Percentiles rank a stretch among this genome's conserved stretches.
Evolutionary conservation across 345 rosid species (phyloP).

Genomic region (Salix brachista): DNA sequence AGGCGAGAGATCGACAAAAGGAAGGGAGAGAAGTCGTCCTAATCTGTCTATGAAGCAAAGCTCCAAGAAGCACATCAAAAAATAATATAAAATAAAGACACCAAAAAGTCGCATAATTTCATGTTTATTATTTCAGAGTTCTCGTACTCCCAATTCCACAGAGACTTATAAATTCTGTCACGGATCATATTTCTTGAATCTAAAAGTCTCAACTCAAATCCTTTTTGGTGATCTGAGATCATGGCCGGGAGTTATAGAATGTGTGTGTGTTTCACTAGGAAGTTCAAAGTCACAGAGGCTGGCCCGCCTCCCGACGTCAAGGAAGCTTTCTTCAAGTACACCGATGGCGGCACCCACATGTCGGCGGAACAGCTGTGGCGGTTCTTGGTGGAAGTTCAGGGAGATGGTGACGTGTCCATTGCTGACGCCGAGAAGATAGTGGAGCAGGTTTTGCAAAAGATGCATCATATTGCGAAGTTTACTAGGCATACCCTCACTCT

Average conservation of each 20-base stretch:
- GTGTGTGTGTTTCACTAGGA: constrained; percentile 68
- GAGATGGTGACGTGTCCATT: constrained; percentile 22
- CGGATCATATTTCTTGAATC: neutral
- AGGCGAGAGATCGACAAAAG: neutral
- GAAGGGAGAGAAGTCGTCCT: neutral
- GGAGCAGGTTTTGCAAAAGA: constrained; percentile 45
- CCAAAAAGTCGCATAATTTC: neutral
- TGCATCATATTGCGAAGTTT: constrained; percentile 63
- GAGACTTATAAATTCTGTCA: neutral
- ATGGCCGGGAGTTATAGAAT: constrained; percentile 63
- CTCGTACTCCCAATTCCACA: neutral
- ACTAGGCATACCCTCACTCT: constrained; percentile 50
- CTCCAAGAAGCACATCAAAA: neutral
- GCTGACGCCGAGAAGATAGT: constrained; percentile 56
- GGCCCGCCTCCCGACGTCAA: constrained; percentile 63
- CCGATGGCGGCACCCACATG: constrained; percentile 56
- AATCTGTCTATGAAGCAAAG: too few species aligned
- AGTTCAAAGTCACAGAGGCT: constrained; percentile 57
- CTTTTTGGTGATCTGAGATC: neutral
- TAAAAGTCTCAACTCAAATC: too few species aligned
- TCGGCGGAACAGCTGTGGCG: constrained; percentile 58
- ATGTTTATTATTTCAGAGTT: too few species aligned
- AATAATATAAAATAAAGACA: neutral
- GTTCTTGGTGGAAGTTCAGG: constrained; percentile 55
- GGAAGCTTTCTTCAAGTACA: constrained; percentile 48